Conservation (phyloP, 352 stramenopile species). For the Pythium brachiatum region DNA sequence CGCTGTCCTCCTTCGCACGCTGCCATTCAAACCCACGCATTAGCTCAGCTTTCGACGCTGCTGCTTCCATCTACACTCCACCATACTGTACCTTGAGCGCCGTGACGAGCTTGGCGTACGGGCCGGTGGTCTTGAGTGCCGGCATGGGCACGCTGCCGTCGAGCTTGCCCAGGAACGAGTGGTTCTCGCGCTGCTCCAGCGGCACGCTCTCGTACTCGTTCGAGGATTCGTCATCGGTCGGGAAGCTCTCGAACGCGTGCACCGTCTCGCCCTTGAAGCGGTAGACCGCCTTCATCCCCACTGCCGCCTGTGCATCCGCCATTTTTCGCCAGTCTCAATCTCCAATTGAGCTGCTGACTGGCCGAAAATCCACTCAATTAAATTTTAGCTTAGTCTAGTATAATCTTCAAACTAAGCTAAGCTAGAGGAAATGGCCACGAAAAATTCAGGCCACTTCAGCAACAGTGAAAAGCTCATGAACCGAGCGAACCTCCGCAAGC, state of each 20-base stretch:
- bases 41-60: neutral
- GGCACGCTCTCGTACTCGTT: slow-evolving; percentile 56
- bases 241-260: slow-evolving; percentile 70
- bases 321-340: slow-evolving; percentile 19
- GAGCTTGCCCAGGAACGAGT: slow-evolving; percentile 68
- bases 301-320: neutral
- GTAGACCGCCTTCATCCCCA: slow-evolving; percentile 55
- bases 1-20: slow-evolving; percentile 78
- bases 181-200: slow-evolving; percentile 49
- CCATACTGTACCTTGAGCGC: slow-evolving; percentile 55
- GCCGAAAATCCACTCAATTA: neutral
- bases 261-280: slow-evolving; percentile 67
- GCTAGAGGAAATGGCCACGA: neutral
- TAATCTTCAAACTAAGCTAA: slow-evolving; percentile 4
- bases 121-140: slow-evolving; percentile 58
- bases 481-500: neutral
- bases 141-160: slow-evolving; percentile 63
- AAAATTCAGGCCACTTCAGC: neutral
- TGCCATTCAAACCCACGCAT: slow-evolving; percentile 15
- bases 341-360: slow-evolving; percentile 4
- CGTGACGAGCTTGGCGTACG: slow-evolving; percentile 69
- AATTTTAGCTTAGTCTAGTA: slow-evolving; percentile 2
- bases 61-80: neutral
- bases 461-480: neutral
- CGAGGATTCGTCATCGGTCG: slow-evolving; percentile 46